Conservation (phyloP, 1,139 yeast genomes). For the Yarrowia galli region DNA sequence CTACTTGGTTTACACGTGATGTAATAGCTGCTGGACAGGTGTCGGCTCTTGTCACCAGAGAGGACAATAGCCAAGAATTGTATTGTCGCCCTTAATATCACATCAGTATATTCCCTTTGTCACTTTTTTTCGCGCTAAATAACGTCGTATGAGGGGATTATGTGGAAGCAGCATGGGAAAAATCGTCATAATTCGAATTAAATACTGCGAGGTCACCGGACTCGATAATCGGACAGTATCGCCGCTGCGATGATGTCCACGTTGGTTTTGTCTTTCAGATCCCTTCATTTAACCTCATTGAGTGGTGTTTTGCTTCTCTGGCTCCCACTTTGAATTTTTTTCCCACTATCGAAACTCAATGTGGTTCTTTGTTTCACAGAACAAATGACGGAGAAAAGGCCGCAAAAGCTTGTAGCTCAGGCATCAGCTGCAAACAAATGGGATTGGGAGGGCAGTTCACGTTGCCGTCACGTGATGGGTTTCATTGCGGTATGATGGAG, state of each 20-base stretch:
- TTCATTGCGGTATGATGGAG: neutral
- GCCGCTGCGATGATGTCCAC: neutral
- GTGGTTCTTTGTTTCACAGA: neutral
- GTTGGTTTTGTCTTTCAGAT: neutral
- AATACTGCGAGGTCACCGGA: neutral
- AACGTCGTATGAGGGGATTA: constrained; percentile 2
- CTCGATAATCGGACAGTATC: neutral
- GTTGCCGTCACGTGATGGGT: constrained; percentile 15
- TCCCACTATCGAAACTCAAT: constrained; percentile 20
- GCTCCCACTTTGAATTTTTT: constrained; percentile 1
- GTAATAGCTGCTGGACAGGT: neutral
- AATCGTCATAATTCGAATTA: neutral
- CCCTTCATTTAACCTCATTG: neutral
- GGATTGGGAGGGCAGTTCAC: neutral
- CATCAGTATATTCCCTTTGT: neutral
- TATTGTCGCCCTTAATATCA: neutral
- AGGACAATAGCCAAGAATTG: neutral
- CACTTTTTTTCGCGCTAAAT: neutral
- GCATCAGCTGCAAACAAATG: constrained; percentile 3
- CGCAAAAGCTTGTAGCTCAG: constrained; percentile 20
- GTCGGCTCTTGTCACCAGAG: neutral
- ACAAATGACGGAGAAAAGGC: constrained; percentile 17
- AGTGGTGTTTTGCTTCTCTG: neutral
- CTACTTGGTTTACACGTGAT: constrained; percentile 22
- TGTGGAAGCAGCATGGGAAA: neutral